Conservation (phyloP, 768 basidiomycete genomes). For the Leucogyrophana mollusca region DNA sequence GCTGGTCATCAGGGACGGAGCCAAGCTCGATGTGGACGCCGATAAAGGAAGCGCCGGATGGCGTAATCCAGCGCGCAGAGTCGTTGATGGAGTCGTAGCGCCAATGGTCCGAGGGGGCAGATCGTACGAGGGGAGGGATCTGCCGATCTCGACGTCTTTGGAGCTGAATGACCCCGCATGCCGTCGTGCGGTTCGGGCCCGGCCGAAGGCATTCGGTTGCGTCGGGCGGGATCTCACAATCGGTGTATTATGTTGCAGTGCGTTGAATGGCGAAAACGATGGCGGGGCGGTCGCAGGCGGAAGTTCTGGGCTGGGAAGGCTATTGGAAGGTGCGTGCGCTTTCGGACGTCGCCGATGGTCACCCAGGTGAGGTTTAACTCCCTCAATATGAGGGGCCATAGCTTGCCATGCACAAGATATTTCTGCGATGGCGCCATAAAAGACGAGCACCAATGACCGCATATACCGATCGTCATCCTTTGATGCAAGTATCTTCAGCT, state of each 20-base stretch:
- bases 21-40: constrained; percentile 18
- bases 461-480: constrained; percentile 86
- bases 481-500: constrained; percentile 72
- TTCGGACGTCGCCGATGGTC: constrained; percentile 41
- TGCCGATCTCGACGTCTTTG: constrained; percentile 89
- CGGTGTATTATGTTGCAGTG: constrained; percentile 20
- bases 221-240: constrained; percentile 28
- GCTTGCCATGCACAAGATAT: constrained; percentile 82
- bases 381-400: constrained; percentile 69
- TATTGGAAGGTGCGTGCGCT: constrained; percentile 28
- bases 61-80: constrained; percentile 51
- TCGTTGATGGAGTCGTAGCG: constrained; percentile 25
- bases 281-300: constrained; percentile 27
- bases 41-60: constrained; percentile 39
- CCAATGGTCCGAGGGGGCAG: constrained; percentile 29
- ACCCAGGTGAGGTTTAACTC: constrained; percentile 62
- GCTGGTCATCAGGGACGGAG: constrained; percentile 7
- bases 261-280: constrained; percentile 20
- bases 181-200: constrained; percentile 61
- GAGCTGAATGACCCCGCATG: constrained; percentile 96
- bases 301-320: constrained; percentile 18
- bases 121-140: constrained; percentile 68
- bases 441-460: constrained; percentile 79
- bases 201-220: constrained; percentile 30
- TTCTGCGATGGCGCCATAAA: constrained; percentile 90